Base-by-base conservation (phyloP, 306 rosid genomes). In the Chamaecrista fasciculata region DNA sequence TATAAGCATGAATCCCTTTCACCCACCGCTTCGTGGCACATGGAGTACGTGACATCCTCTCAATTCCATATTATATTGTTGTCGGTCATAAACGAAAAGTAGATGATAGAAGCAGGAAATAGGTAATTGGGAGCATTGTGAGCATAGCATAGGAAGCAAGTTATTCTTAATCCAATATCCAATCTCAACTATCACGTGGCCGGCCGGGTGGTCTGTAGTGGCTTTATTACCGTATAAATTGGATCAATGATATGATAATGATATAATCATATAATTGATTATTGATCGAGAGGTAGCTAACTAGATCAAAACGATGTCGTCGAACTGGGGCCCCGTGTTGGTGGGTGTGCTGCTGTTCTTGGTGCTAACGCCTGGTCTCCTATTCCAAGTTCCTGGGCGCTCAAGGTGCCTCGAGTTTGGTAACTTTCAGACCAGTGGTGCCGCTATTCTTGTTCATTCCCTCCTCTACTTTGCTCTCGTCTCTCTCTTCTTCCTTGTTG, bases 251-350 rank as follows among this genome's bases (percentile, higher is more conserved):
- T n/a, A n/a, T n/a, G n/a, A n/a, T n/a, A n/a, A n/a, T n/a, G n/a
- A n/a, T n/a, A n/a, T n/a, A n/a, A n/a, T n/a, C n/a, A n/a, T n/a
- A n/a, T n/a, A n/a, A n/a, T n/a, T n/a, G n/a, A n/a, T n/a, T n/a
- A n/a, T n/a, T n/a, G n/a, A n/a, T n/a, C n/a, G n/a, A n/a, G n/a
- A n/a, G n/a, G n/a, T n/a, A n/a, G n/a, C n/a, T n/a, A n/a, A n/a
- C n/a, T n/a, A n/a, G 36, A 33, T 33, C 36, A 33, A 40, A 0
- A 10, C 11, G 18, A 42, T 2, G 47, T 85, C 85, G 97, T 72
- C 87, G 9, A 94, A 92, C 65, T 92, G 97, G 97, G 96, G 97
- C 8, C 97, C 97, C 11, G 83, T 92, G 62, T 84, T 89, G 46
- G 87, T 85, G 44, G 84, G 92, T 1, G 85, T 82, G 49, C 75